Evolutionary conservation across 768 basidiomycete genomes (phyloP).

Genomic region (Collybia nuda): DNA sequence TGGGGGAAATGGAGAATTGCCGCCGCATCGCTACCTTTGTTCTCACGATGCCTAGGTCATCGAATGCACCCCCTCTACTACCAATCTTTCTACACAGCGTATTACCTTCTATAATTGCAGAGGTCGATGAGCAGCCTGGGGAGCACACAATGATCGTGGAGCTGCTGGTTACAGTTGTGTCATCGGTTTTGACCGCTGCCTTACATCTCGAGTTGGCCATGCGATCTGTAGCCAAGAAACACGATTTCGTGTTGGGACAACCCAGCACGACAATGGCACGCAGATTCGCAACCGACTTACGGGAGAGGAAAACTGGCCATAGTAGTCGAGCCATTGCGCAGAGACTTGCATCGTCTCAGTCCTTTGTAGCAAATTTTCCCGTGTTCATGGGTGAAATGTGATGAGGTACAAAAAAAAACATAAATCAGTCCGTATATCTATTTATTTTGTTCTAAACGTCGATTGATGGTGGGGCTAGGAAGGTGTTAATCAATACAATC

Average conservation of each 20-base stretch:
- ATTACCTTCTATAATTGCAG: conserved; percentile 58
- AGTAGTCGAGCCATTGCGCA: conserved; percentile 58
- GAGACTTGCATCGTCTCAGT: conserved; percentile 56
- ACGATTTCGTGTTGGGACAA: conserved; percentile 55
- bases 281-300: conserved; percentile 63
- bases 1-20: conserved; percentile 62
- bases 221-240: conserved; percentile 49
- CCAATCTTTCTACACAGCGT: conserved; percentile 72
- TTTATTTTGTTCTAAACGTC: conserved; percentile 30
- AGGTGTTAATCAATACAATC: conserved; percentile 1
- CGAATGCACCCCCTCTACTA: conserved; percentile 58
- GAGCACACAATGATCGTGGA: conserved; percentile 62
- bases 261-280: conserved; percentile 64
- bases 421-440: background rate
- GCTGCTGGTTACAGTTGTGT: conserved; percentile 61
- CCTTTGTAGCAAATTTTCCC: conserved; percentile 76
- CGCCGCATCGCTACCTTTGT: conserved; percentile 68
- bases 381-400: conserved; percentile 50
- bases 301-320: conserved; percentile 44
- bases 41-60: conserved; percentile 58
- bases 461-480: conserved; percentile 43
- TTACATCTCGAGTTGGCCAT: conserved; percentile 73
- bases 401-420: conserved; percentile 1
- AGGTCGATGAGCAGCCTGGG: conserved; percentile 53
- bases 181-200: conserved; percentile 64